phyloP scores from a whole-genome alignment of 345 rosid species.

The Mallotus nudiflorus region DNA sequence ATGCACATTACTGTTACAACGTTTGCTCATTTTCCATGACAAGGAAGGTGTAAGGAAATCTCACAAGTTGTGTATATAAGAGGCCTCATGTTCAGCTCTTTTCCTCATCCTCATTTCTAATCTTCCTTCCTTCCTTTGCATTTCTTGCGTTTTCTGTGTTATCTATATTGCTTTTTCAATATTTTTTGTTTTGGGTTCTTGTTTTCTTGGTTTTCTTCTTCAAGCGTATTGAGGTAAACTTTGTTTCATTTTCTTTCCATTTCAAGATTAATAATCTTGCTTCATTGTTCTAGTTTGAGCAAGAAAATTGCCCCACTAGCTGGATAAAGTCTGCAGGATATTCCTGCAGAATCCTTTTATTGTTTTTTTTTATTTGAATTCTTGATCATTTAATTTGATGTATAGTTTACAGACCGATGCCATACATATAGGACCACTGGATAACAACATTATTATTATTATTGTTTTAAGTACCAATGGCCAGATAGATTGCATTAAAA shows the following conservation, averaged over 20 bases:
- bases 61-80: background rate
- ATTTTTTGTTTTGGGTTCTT: background rate
- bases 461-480: too few species aligned
- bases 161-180: background rate
- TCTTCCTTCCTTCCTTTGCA: background rate
- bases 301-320: background rate
- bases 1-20: background rate
- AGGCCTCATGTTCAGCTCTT: background rate
- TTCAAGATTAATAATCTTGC: background rate
- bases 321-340: background rate
- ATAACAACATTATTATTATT: too few species aligned
- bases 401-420: too few species aligned
- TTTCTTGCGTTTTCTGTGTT: background rate
- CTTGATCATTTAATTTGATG: too few species aligned
- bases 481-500: constrained; percentile 1
- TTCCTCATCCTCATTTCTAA: constrained; percentile 7
- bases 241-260: background rate
- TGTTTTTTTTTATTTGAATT: background rate
- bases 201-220: background rate
- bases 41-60: background rate
- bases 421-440: too few species aligned
- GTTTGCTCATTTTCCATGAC: background rate
- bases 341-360: background rate
- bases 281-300: background rate
- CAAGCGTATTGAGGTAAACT: constrained; percentile 3